Percentiles rank a stretch among this genome's conserved stretches.
These are phyloP conservation scores for Sclerotinia glacialis DNA, from an alignment of 2,329 filamentous ascomycete species.

Conservation along the genomic window DNA sequence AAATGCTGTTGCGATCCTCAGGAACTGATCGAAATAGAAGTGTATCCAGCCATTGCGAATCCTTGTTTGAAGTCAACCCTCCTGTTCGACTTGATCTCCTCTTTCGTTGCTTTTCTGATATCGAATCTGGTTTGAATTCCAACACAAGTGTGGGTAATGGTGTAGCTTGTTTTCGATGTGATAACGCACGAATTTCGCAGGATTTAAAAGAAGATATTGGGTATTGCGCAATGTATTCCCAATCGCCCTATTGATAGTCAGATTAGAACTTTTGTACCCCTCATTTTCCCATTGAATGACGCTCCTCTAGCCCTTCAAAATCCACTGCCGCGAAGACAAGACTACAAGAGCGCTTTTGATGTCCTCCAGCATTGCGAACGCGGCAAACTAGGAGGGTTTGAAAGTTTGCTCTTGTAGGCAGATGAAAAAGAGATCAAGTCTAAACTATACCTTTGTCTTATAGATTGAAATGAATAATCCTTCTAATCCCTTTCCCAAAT, in stretches of 20 bases:
- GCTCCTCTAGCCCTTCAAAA: no score
- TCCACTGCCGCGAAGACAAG: background rate
- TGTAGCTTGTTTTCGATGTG: conserved; percentile 61
- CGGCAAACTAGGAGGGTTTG: background rate
- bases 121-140: conserved; percentile 50
- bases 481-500: conserved; percentile 28
- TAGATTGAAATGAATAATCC: conserved; percentile 39
- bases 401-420: background rate
- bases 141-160: conserved; percentile 59
- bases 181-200: conserved; percentile 51
- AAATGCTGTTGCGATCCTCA: conserved; percentile 53
- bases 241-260: conserved; percentile 37
- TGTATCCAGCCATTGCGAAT: conserved; percentile 39
- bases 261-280: background rate
- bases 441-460: conserved; percentile 39
- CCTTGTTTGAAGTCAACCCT: conserved; percentile 44
- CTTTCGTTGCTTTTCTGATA: conserved; percentile 59
- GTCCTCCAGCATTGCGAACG: background rate
- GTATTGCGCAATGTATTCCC: conserved; percentile 38
- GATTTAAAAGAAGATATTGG: conserved; percentile 37
- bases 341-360: background rate
- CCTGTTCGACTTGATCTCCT: conserved; percentile 62
- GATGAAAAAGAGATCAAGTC: background rate
- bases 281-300: background rate
- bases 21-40: conserved; percentile 56